Conservation (phyloP, 345 rosid species). For the Eucalyptus lansdowneana region DNA sequence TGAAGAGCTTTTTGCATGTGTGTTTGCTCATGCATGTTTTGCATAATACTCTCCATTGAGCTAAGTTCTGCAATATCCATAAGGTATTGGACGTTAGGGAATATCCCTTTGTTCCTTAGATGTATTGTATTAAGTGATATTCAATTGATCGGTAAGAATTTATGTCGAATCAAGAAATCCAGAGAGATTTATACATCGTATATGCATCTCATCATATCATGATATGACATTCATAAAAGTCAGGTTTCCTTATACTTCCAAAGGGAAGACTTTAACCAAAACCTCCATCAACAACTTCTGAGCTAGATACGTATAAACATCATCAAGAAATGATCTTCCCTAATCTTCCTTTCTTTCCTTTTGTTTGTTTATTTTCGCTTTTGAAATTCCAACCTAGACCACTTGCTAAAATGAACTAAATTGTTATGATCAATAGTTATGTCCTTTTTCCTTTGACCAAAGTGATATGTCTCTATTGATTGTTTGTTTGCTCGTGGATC, state of each 20-base stretch:
- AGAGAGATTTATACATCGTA: fast-evolving
- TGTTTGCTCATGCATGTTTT: background rate
- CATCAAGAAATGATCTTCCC: fast-evolving
- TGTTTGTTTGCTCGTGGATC: background rate
- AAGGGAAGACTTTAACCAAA: background rate
- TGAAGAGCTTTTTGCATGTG: too few species aligned
- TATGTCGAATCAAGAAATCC: too few species aligned
- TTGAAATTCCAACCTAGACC: background rate
- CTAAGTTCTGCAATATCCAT: too few species aligned
- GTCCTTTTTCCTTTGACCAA: background rate
- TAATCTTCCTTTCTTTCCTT: too few species aligned
- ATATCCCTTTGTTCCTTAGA: too few species aligned
- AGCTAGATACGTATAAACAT: background rate
- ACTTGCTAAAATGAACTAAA: background rate
- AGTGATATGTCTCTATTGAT: background rate
- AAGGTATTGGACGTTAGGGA: too few species aligned
- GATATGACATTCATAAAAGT: background rate
- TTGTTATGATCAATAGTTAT: background rate
- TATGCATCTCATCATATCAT: background rate
- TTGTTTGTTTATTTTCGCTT: too few species aligned
- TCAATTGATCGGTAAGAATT: too few species aligned
- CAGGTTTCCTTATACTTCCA: background rate
- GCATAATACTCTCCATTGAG: too few species aligned
- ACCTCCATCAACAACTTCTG: background rate
- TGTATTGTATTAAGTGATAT: too few species aligned